These are phyloP conservation scores for Aspergillus coremiiformis DNA, from an alignment of 495 filamentous ascomycete genomes.

Conservation along the genomic window DNA sequence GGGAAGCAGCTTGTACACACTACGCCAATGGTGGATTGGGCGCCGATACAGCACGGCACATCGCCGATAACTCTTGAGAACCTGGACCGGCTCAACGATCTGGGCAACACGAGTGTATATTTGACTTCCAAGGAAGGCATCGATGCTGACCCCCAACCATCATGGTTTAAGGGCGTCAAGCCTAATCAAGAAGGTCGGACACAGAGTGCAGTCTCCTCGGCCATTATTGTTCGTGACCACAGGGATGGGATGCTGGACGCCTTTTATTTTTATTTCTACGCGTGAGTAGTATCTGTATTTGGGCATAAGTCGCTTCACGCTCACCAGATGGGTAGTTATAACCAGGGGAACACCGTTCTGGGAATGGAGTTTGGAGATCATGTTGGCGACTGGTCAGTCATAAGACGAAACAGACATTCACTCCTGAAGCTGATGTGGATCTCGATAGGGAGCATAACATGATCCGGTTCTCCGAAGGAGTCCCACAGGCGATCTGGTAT, in stretches of 20 bases:
- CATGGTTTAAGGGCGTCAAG: constrained; percentile 46
- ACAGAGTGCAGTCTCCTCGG: constrained; percentile 36
- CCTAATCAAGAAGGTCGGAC: constrained; percentile 45
- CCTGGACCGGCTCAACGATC: constrained; percentile 44
- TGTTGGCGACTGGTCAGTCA: constrained; percentile 52
- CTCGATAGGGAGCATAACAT: constrained; percentile 53
- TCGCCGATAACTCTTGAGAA: constrained; percentile 48
- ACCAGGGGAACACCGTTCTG: constrained; percentile 43
- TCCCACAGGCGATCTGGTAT: constrained; percentile 53
- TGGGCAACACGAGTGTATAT: constrained; percentile 46
- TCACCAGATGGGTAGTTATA: constrained; percentile 28
- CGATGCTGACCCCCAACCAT: constrained; percentile 38
- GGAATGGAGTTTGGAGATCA: constrained; percentile 52
- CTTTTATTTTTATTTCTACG: constrained; percentile 65
- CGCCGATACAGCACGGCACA: constrained; percentile 30
- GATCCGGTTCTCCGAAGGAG: constrained; percentile 56
- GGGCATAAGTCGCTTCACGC: not conserved
- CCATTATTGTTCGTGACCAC: constrained; percentile 51
- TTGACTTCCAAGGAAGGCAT: constrained; percentile 53
- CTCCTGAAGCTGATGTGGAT: not conserved
- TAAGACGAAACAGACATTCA: not conserved
- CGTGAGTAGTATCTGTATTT: constrained; percentile 26
- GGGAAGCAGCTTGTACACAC: constrained; percentile 48
- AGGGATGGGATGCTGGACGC: constrained; percentile 50
- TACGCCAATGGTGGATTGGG: constrained; percentile 47